These are phyloP conservation scores for Penicillium sp. DNA, from an alignment of 2,329 filamentous ascomycete species.

Conservation along the genomic window DNA sequence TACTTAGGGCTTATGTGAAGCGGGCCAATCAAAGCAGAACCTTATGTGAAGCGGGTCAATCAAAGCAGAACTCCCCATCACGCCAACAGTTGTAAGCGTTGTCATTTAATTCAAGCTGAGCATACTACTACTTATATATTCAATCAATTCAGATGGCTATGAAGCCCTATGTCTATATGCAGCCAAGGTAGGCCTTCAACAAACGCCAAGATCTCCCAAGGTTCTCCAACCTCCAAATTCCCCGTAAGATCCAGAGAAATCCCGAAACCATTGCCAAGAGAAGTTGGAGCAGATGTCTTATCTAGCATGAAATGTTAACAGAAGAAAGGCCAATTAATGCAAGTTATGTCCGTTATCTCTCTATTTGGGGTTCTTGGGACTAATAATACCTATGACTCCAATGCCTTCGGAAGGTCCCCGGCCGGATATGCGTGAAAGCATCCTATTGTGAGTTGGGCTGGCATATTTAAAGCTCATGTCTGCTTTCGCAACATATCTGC, in stretches of 20 bases:
- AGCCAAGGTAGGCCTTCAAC: background rate
- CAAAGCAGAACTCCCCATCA: background rate
- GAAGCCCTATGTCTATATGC: background rate
- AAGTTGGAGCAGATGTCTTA: background rate
- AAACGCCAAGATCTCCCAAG: background rate
- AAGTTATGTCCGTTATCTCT: background rate
- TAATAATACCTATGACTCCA: background rate
- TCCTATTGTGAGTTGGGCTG: background rate
- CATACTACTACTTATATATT: background rate
- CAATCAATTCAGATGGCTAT: background rate
- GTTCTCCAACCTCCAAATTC: background rate
- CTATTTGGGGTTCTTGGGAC: background rate
- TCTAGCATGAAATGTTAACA: background rate
- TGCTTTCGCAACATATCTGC: background rate
- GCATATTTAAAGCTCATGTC: background rate
- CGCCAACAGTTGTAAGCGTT: background rate
- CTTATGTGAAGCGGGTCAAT: background rate
- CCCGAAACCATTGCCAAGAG: background rate
- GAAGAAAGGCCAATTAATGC: background rate
- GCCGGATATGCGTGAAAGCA: background rate
- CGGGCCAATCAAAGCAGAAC: background rate
- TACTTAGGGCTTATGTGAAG: background rate
- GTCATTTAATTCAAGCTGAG: background rate
- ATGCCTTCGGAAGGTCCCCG: background rate
- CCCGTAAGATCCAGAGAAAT: background rate